phyloP scores from a whole-genome alignment of 371 early-diverging fungal species.

The Polyrhizophydium stewartii region DNA sequence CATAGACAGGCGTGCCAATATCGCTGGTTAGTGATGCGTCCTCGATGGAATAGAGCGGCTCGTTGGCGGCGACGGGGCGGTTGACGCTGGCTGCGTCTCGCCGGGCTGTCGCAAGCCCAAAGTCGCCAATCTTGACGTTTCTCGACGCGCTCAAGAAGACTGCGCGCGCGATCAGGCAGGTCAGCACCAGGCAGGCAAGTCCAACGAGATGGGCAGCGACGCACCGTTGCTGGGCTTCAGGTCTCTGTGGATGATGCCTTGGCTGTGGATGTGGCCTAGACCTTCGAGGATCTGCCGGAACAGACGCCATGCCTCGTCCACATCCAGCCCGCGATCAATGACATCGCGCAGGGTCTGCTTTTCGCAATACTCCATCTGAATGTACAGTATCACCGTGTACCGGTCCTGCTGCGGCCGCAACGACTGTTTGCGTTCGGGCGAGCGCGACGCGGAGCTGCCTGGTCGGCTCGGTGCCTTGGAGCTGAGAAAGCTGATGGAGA shows the following conservation, averaged over 20 bases:
- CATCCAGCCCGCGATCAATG: constrained; percentile 76
- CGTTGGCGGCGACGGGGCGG: neutral
- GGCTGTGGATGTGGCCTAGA: constrained; percentile 46
- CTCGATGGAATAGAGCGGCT: neutral
- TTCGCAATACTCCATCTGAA: constrained; percentile 98
- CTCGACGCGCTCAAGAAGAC: constrained; percentile 41
- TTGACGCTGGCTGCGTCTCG: neutral
- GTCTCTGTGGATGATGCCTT: constrained; percentile 49
- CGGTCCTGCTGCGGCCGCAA: no score
- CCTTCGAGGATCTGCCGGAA: constrained; percentile 63
- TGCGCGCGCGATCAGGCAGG: constrained; percentile 11
- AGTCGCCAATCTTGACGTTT: constrained; percentile 54
- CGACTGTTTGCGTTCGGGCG: no score
- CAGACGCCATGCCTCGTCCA: constrained; percentile 52
- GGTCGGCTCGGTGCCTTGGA: neutral
- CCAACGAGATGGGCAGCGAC: neutral
- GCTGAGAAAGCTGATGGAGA: neutral
- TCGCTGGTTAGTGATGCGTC: constrained; percentile 67
- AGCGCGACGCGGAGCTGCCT: no score
- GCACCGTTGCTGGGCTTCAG: constrained; percentile 37
- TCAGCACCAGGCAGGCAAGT: no score
- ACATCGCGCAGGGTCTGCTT: constrained; percentile 85
- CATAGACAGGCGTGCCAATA: constrained; percentile 91
- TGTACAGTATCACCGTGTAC: constrained; percentile 54
- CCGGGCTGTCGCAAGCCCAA: constrained; percentile 43